Evolutionary conservation across 1,139 yeast species (phyloP), one percentile per base, ranked within the genome.

Genomic region (Taiozyma sp.): DNA sequence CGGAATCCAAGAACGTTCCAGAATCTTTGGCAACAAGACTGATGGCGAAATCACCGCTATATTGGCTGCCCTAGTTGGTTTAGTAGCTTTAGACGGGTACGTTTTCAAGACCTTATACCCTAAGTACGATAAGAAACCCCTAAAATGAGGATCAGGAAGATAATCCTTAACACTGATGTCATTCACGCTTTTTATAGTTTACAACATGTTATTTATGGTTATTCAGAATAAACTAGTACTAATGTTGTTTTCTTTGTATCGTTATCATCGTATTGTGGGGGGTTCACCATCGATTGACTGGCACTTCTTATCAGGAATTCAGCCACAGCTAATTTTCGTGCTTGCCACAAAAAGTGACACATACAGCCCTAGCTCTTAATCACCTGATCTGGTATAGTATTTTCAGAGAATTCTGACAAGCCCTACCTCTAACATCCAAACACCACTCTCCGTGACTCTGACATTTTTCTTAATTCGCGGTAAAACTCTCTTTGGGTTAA

Each of bases 41-140:
- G 81, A 78, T 59, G 60, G 62, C 34, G 81, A 77, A 41, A 72
- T 81, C 55, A 75, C 78, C 48, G 69, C 79, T 45, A 81, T 81
- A 56, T 80, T 80, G 8, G 74, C 81, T 13, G 74, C 81, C 42
- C 70, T 80, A 46, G 75, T 83, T 23, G 85, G 83, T 4, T 72
- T 80, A 54, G 73, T 81, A 43, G 72, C 79, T 53, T 70, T 78
- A 53, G 87, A 83, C 62, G 81, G 79, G 4, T 73, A 69, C 55
- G 69, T 81, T 57, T 81, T 83, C 63, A 69, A 68, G 56, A 78
- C 73, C 60, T 81, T 52, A 67, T 83, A 81, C 65, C 72, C 78
- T 47, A 72, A 76, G 66, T 76, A 73, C 62, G 73, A 74, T 61
- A 75, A 76, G 69, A 70, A 72, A 54, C 48, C 50, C 28, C 50